Evolutionary conservation across 2,329 filamentous ascomycete species (phyloP), one percentile per base, ranked within the genome.

Genomic region (Fusarium chuoi): DNA sequence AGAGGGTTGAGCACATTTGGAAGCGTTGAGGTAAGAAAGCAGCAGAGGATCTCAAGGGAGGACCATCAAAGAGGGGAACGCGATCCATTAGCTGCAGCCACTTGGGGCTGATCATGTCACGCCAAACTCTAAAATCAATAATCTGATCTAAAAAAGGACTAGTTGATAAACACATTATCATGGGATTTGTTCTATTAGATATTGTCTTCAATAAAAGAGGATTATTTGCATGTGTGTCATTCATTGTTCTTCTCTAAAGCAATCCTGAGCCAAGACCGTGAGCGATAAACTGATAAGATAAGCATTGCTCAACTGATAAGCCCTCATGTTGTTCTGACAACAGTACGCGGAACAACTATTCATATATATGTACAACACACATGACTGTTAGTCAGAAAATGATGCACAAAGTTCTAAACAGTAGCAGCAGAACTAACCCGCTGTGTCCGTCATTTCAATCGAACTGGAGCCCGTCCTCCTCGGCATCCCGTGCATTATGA

Each of bases 361-460:
- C 2, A 7, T 11, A n/a, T 9, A 3, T 4, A 5, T 26, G 6
- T 14, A 22, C 7, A 28, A n/a, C 3, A n/a, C 10, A 55, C 20
- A 38, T 10, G 13, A 54, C 4, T 22, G 5, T 11, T 5, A 5
- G 2, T 55, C 4, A 17, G 0, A 7, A 0, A 18, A 41, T 10
- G 4, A 28, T 3, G 2, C 4, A 13, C 8, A 3, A 14, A 2
- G 6, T 41, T 18, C 20, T 7, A 1, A 7, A 4, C 14, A 6
- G 1, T 15, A 11, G 0, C 0, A 7, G 0, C 8, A 11, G 14
- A 13, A 10, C 1, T 7, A 0, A 11, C 15, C 4, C 12, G 6
- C 8, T 35, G 8, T 15, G 0, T 11, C 9, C 1, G 4, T 6
- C 2, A 2, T 4, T n/a, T 41, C 5, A 6, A 18, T 7, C 11